Evolutionary conservation across 306 rosid genomes (phyloP).

Genomic region (Dalbergia cultrata): DNA sequence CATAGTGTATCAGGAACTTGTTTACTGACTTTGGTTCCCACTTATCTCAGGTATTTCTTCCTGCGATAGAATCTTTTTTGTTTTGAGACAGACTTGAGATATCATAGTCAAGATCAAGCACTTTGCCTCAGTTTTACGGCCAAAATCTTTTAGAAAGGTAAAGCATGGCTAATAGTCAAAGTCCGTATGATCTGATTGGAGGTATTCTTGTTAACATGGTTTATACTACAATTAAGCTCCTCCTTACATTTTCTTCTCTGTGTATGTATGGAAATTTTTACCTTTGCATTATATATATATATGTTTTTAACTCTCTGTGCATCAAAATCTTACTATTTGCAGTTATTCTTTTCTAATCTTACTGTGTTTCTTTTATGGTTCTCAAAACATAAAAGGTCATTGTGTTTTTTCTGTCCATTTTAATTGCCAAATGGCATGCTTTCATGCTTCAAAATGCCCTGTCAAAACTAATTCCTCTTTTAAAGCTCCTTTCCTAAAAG

Average conservation of each 20-base stretch:
- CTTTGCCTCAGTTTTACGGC: conserved; percentile 75
- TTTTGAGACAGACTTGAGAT: conserved; percentile 95
- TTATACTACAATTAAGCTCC: too few relatives aligned
- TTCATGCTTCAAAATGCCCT: conserved; percentile 24
- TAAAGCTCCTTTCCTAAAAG: conserved; percentile 55
- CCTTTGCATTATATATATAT: conserved; percentile 11
- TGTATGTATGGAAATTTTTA: conserved; percentile 48
- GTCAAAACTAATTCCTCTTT: conserved; percentile 42
- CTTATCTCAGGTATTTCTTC: conserved; percentile 81
- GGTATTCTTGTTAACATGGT: background rate
- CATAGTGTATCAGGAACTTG: background rate
- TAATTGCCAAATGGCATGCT: conserved; percentile 46
- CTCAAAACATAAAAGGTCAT: conserved; percentile 47
- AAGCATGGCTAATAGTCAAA: background rate
- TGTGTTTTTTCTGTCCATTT: conserved; percentile 23
- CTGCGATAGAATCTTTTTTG: conserved; percentile 92
- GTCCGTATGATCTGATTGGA: background rate
- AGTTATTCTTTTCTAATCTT: background rate
- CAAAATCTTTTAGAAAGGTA: background rate
- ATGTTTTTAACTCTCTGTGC: background rate
- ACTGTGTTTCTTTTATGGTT: conserved; percentile 30
- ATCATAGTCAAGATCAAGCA: conserved; percentile 97
- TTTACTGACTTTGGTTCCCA: conserved; percentile 28
- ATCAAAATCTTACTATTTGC: conserved; percentile 46
- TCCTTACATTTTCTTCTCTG: conserved; percentile 2